A percentile compares a stretch with the other conserved stretches of the same genome.
Conservation (phyloP, 495 filamentous ascomycete species). For the Penicillium samsonianum region DNA sequence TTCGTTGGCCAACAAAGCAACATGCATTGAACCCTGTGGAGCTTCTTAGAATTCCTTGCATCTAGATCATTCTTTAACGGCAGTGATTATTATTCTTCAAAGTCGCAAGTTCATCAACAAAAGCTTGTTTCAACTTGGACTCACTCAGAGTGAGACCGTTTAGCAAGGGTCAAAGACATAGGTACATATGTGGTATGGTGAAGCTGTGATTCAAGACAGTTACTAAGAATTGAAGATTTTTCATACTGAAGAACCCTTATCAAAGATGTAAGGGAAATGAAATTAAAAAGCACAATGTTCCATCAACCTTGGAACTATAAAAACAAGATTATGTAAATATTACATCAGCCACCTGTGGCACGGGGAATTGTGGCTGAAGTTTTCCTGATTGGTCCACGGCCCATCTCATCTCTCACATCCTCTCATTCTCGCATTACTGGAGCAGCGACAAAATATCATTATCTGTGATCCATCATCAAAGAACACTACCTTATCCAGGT, state of each 20-base stretch:
- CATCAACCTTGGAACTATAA: no score
- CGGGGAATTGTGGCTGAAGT: conserved; percentile 4
- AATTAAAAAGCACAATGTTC: no score
- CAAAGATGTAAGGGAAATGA: not conserved
- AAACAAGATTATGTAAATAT: conserved; percentile 1
- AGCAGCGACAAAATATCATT: conserved; percentile 1
- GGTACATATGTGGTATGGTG: not conserved
- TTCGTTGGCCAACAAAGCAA: not conserved
- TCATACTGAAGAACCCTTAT: not conserved
- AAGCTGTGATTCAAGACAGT: not conserved
- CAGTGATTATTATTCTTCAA: not conserved
- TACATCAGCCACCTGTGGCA: conserved; percentile 17
- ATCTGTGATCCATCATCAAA: not conserved
- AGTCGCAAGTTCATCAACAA: not conserved
- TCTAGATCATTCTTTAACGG: not conserved
- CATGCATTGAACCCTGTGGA: not conserved
- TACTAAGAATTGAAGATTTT: not conserved
- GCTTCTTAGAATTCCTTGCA: not conserved
- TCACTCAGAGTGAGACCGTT: not conserved
- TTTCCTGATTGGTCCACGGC: conserved; percentile 9
- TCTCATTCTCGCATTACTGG: conserved; percentile 1
- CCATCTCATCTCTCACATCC: conserved; percentile 16
- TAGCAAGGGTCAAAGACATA: not conserved
- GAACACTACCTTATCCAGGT: not conserved
- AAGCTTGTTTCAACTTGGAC: conserved; percentile 2